These are phyloP conservation scores for Petunia secreta DNA, from an alignment of 257 asterid species.

Conservation along the genomic window DNA sequence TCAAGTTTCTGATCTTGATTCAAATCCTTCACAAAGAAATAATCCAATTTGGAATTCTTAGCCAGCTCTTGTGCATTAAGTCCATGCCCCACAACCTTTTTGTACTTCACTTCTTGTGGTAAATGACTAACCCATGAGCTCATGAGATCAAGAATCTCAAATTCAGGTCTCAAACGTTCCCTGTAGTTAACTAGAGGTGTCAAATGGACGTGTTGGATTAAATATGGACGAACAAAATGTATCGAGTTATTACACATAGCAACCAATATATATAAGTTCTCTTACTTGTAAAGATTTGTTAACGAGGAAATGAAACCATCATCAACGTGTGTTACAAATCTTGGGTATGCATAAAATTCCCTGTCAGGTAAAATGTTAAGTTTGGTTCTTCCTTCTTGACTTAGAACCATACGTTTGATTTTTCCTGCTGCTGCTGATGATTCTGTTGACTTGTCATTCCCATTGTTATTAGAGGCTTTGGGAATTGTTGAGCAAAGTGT, in stretches of 20 bases:
- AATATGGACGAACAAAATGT: background rate
- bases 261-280: too few relatives aligned
- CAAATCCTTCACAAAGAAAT: constrained; percentile 78
- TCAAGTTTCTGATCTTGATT: constrained; percentile 63
- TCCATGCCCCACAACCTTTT: constrained; percentile 82
- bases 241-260: background rate
- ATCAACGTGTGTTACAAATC: constrained; percentile 76
- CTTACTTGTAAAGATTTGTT: constrained; percentile 51
- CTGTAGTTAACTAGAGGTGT: background rate
- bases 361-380: constrained; percentile 57
- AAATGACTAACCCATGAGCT: constrained; percentile 91
- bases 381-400: constrained; percentile 60
- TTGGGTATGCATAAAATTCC: constrained; percentile 70
- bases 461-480: constrained; percentile 24
- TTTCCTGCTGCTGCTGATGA: constrained; percentile 46
- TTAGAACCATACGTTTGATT: constrained; percentile 65
- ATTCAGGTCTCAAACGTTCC: constrained; percentile 53
- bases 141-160: constrained; percentile 79
- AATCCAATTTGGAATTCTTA: constrained; percentile 62
- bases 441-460: constrained; percentile 24
- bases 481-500: constrained; percentile 1
- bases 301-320: constrained; percentile 56
- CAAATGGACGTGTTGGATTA: too few relatives aligned
- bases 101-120: constrained; percentile 63
- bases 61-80: constrained; percentile 82